Evolutionary conservation across 345 rosid genomes (phyloP).

Genomic region (Lumnitzera racemosa): DNA sequence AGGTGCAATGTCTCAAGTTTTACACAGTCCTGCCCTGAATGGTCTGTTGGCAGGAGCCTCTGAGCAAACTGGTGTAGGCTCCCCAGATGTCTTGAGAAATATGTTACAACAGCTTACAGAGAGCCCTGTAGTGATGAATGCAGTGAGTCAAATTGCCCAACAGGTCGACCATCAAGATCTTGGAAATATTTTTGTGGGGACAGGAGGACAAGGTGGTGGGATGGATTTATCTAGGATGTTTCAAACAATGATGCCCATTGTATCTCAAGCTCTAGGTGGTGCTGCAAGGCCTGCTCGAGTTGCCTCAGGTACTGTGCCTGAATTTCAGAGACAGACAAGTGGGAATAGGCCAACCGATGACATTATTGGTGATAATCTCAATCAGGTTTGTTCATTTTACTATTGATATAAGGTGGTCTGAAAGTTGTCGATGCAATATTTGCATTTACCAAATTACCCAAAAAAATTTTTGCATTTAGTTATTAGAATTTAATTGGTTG

Average conservation of each 20-base stretch:
- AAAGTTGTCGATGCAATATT: background rate
- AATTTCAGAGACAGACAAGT: conserved; percentile 17
- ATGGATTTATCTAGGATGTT: conserved; percentile 77
- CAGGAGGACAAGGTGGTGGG: conserved; percentile 49
- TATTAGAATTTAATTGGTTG: background rate
- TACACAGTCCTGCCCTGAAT: conserved; percentile 59
- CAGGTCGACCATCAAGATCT: conserved; percentile 72
- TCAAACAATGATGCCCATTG: conserved; percentile 94
- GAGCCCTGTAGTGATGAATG: conserved; percentile 77
- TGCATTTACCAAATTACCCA: background rate
- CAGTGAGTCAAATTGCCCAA: conserved; percentile 81
- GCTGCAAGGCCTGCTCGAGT: conserved; percentile 25
- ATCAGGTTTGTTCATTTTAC: conserved; percentile 35
- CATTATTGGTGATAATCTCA: conserved; percentile 20
- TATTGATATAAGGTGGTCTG: background rate
- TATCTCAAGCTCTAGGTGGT: conserved; percentile 66
- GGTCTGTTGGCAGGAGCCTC: conserved; percentile 66
- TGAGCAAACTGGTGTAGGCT: conserved; percentile 68
- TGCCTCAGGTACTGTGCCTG: conserved; percentile 20
- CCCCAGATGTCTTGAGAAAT: conserved; percentile 69
- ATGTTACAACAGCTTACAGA: conserved; percentile 82
- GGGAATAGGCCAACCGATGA: conserved; percentile 18
- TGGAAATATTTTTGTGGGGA: conserved; percentile 65
- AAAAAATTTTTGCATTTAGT: background rate
- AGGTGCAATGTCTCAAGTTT: conserved; percentile 58